Conservation (phyloP, 2,329 filamentous ascomycete genomes). For the Chaetomiaceae sp. region DNA sequence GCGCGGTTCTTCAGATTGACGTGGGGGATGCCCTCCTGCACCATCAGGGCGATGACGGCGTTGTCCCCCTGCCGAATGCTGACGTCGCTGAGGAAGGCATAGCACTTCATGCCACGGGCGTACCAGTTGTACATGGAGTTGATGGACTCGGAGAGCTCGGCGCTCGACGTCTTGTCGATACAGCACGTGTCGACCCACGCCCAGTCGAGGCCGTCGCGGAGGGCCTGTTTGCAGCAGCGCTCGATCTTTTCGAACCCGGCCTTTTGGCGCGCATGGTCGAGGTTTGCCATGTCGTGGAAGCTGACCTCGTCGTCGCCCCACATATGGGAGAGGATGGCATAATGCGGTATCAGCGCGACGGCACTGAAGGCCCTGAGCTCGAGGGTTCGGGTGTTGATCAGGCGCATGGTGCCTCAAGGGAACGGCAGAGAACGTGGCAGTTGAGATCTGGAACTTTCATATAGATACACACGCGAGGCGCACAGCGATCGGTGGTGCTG, state of each 20-base stretch:
- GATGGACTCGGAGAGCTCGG: conserved; percentile 14
- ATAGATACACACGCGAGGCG: too few species aligned
- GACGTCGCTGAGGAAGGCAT: conserved; percentile 9
- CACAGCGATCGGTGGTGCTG: too few species aligned
- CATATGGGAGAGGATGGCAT: conserved; percentile 16
- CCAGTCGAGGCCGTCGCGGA: not conserved
- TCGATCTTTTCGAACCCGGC: conserved; percentile 9
- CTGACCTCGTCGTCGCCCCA: conserved; percentile 12
- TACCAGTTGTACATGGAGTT: conserved; percentile 17
- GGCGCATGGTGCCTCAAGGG: conserved; percentile 2
- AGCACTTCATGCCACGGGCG: not conserved
- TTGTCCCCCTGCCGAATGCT: too few species aligned
- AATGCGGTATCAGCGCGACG: conserved; percentile 10
- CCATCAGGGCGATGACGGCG: too few species aligned
- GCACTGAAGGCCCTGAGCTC: not conserved
- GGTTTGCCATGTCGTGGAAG: not conserved
- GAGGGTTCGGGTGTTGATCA: conserved; percentile 1
- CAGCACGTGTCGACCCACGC: conserved; percentile 12
- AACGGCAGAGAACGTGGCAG: too few species aligned
- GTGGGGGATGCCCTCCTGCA: too few species aligned
- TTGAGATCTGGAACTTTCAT: too few species aligned
- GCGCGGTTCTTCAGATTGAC: too few species aligned
- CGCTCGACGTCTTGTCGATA: conserved; percentile 14
- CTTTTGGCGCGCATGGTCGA: not conserved
- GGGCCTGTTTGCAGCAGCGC: not conserved